Evolutionary conservation across 768 basidiomycete species (phyloP).

Genomic region (Podaxis mareebaensis): DNA sequence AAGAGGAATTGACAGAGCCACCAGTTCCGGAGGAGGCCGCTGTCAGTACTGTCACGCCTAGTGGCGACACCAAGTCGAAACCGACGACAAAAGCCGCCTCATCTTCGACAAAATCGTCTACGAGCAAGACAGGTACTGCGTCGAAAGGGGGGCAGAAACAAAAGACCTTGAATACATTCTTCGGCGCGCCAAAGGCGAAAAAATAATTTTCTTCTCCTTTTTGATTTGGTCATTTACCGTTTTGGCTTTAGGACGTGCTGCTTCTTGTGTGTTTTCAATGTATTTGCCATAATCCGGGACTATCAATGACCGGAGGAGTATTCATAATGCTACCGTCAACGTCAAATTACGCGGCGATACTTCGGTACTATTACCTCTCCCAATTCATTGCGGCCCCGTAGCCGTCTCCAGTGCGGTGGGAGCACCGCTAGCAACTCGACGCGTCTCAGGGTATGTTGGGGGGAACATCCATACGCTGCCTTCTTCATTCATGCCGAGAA

Average conservation of each 20-base stretch:
- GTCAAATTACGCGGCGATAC: neutral
- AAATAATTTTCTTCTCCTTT: constrained; percentile 8
- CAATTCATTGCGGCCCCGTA: neutral
- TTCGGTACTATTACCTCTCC: neutral
- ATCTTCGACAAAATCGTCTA: constrained; percentile 5
- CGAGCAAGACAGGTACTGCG: neutral
- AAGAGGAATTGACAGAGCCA: neutral
- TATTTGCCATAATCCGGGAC: neutral
- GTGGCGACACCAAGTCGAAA: constrained; percentile 4
- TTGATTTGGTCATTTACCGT: neutral
- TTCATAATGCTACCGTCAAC: neutral
- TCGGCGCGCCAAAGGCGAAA: constrained; percentile 17
- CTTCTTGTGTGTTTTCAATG: neutral
- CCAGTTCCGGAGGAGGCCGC: constrained; percentile 14
- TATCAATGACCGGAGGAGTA: neutral
- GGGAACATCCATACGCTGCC: neutral
- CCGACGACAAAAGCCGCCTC: neutral
- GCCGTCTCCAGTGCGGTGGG: neutral
- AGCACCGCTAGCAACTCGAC: neutral
- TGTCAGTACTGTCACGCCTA: constrained; percentile 1
- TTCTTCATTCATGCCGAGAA: constrained; percentile 4
- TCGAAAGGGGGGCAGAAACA: constrained; percentile 12
- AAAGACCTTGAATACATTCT: constrained; percentile 14
- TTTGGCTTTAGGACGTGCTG: neutral
- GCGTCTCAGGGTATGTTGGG: neutral